Evolutionary conservation across 1,284 basidiomycete species (phyloP).

Genomic region (Tremellales sp.): DNA sequence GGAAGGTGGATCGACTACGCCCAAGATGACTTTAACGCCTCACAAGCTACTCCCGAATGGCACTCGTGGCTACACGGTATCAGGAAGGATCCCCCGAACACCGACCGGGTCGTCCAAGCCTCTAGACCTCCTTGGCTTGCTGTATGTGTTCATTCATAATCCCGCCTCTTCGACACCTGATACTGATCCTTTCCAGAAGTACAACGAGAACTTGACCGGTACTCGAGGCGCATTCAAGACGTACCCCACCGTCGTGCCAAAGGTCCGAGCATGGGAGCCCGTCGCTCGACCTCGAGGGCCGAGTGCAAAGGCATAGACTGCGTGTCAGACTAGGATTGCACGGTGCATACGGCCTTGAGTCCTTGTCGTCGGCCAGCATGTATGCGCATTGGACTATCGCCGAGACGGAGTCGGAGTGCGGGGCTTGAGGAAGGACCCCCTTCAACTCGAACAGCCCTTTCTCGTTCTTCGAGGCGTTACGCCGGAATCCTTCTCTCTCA

Average conservation of each 20-base stretch:
- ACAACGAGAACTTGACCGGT: conserved; percentile 82
- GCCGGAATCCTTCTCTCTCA: too few species aligned
- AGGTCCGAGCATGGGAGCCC: conserved; percentile 78
- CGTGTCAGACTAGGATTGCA: too few species aligned
- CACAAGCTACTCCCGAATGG: conserved; percentile 91
- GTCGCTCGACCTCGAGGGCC: conserved; percentile 56
- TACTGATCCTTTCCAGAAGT: conserved; percentile 54
- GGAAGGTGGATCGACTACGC: conserved; percentile 90
- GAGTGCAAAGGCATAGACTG: neutral
- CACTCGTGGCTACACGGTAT: conserved; percentile 92
- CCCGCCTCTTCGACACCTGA: neutral
- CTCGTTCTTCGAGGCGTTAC: too few species aligned
- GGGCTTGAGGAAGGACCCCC: too few species aligned
- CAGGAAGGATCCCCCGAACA: conserved; percentile 69
- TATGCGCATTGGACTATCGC: too few species aligned
- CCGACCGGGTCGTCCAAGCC: conserved; percentile 67
- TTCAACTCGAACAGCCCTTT: too few species aligned
- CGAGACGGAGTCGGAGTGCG: too few species aligned
- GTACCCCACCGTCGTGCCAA: conserved; percentile 80
- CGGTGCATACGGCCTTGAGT: too few species aligned
- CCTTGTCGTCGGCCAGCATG: too few species aligned
- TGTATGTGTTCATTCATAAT: conserved; percentile 54
- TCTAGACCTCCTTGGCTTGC: conserved; percentile 73
- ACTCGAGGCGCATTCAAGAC: conserved; percentile 81
- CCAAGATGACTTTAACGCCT: conserved; percentile 81